Evolutionary conservation across 1,284 basidiomycete species (phyloP).

Genomic region (Porogramme epimiltina): DNA sequence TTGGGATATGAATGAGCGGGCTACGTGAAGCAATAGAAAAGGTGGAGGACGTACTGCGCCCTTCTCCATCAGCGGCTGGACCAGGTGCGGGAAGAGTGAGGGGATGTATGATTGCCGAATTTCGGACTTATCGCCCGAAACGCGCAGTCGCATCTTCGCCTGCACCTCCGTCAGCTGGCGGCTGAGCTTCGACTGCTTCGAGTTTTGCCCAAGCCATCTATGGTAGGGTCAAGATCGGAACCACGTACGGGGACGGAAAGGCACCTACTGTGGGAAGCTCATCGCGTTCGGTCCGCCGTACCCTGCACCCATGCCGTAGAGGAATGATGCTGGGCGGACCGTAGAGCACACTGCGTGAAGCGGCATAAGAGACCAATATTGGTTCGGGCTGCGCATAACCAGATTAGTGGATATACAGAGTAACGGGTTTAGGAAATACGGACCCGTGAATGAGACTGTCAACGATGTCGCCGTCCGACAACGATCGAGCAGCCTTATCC

Average conservation of each 20-base stretch:
- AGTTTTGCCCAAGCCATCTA: conserved; percentile 97
- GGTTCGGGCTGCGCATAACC: conserved; percentile 66
- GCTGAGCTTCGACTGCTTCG: conserved; percentile 83
- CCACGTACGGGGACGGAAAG: background rate
- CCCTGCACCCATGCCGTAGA: conserved; percentile 74
- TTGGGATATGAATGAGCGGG: background rate
- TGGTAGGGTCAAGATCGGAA: background rate
- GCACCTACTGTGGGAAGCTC: conserved; percentile 79
- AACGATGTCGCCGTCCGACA: conserved; percentile 96
- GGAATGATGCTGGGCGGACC: conserved; percentile 80
- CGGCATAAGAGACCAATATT: conserved; percentile 96
- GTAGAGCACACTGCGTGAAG: conserved; percentile 90
- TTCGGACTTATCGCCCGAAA: conserved; percentile 88
- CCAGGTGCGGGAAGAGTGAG: conserved; percentile 77
- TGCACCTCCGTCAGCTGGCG: conserved; percentile 90
- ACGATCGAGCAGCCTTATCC: conserved; percentile 85
- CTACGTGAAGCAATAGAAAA: background rate
- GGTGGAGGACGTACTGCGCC: conserved; percentile 54
- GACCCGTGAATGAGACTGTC: conserved; percentile 94
- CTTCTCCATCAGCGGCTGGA: conserved; percentile 75
- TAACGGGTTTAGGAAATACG: too few species aligned
- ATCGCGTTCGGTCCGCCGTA: conserved; percentile 71
- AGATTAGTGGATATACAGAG: too few species aligned
- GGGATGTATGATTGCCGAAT: conserved; percentile 93
- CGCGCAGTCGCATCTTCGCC: conserved; percentile 91